phyloP scores from a whole-genome alignment of 169 alveolate species.

The Fabrea salina region DNA sequence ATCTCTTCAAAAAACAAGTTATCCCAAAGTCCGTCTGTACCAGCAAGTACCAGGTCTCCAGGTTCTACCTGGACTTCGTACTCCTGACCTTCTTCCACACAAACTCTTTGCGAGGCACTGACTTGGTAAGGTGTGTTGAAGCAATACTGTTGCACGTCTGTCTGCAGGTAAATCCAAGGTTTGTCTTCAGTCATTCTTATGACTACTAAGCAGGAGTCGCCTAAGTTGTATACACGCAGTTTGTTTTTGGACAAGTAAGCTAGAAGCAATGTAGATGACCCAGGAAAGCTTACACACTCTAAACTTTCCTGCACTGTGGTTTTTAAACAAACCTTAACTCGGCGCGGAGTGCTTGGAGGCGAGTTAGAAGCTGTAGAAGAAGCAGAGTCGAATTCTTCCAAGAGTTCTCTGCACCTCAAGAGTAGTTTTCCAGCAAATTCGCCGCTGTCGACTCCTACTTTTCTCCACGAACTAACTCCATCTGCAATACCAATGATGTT shows the following conservation, averaged over 20 bases:
- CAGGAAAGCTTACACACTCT: background rate
- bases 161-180: background rate
- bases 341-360: too few relatives aligned
- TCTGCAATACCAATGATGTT: conserved; percentile 3
- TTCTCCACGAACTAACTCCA: conserved; percentile 9
- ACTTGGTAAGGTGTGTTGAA: conserved; percentile 45
- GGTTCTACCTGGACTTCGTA: conserved; percentile 30
- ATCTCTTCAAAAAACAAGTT: conserved; percentile 63
- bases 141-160: conserved; percentile 34
- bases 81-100: background rate
- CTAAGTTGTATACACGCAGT: background rate
- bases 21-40: conserved; percentile 69
- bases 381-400: conserved; percentile 1
- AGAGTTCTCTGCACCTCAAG: background rate
- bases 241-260: background rate
- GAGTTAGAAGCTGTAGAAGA: too few relatives aligned
- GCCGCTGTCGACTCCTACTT: background rate
- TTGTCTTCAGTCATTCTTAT: background rate
- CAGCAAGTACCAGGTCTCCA: conserved; percentile 62
- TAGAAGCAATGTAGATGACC: background rate
- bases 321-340: too few relatives aligned
- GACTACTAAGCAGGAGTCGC: background rate
- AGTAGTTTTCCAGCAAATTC: conserved; percentile 6
- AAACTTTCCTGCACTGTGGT: background rate
- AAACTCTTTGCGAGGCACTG: conserved; percentile 29